A percentile compares a stretch with the other conserved stretches of the same genome.
Conservation (phyloP, 73 alveolate species). For the Uronychia setigera region DNA sequence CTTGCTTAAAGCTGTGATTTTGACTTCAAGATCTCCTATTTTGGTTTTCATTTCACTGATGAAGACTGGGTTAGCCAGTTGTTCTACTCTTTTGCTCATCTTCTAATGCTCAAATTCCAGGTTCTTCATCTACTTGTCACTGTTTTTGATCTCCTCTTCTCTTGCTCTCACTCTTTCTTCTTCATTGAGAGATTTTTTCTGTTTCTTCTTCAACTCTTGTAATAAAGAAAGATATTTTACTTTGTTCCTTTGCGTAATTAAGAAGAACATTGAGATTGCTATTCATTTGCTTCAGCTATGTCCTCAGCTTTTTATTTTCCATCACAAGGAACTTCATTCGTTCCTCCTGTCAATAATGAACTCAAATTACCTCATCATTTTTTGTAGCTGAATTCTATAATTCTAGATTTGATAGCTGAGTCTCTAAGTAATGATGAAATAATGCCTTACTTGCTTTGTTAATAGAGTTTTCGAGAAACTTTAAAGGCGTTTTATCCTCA, state of each 20-base stretch:
- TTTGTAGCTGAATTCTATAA: neutral
- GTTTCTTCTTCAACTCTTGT: constrained; percentile 8
- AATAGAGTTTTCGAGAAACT: neutral
- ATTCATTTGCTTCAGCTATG: neutral
- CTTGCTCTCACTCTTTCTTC: constrained; percentile 3
- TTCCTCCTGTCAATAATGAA: neutral
- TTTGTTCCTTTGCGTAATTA: neutral
- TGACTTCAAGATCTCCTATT: neutral
- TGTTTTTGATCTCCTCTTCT: neutral
- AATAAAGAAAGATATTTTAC: neutral
- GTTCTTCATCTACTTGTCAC: neutral
- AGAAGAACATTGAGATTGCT: neutral
- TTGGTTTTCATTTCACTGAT: neutral
- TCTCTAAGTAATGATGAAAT: neutral
- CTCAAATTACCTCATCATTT: neutral
- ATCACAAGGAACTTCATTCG: neutral
- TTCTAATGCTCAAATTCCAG: constrained; percentile 2
- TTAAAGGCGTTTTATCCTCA: neutral
- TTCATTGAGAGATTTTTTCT: neutral
- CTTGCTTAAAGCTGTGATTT: neutral
- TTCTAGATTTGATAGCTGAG: neutral
- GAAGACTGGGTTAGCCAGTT: neutral
- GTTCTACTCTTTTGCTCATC: constrained; percentile 1
- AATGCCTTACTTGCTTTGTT: neutral
- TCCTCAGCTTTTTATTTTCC: neutral